These are phyloP conservation scores for Talaromyces thailandensis DNA, from an alignment of 495 filamentous ascomycete genomes.

Conservation along the genomic window DNA sequence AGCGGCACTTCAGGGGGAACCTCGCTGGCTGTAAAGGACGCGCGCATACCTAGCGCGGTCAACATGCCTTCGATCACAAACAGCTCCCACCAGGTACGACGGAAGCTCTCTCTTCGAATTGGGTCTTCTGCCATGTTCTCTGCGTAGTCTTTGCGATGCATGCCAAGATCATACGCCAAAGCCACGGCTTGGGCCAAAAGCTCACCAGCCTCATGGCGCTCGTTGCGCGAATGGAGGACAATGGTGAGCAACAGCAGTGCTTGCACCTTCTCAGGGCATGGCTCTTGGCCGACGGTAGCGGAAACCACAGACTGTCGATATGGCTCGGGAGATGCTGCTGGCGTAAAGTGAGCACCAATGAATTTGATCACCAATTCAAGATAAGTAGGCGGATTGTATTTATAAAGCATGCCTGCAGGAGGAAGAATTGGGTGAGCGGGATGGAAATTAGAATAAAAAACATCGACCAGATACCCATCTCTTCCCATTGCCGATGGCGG, in stretches of 20 bases:
- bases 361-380: slow-evolving; percentile 41
- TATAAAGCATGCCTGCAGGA: slow-evolving; percentile 23
- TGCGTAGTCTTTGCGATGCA: slow-evolving; percentile 54
- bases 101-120: slow-evolving; percentile 64
- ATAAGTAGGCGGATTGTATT: slow-evolving; percentile 21
- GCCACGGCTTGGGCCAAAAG: slow-evolving; percentile 60
- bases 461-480: slow-evolving; percentile 37
- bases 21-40: slow-evolving; percentile 22
- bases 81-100: slow-evolving; percentile 88
- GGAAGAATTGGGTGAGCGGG: slow-evolving; percentile 36
- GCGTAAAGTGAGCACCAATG: slow-evolving; percentile 34
- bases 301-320: slow-evolving; percentile 31
- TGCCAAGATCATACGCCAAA: slow-evolving; percentile 62
- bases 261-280: slow-evolving; percentile 49
- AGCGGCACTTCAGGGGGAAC: slow-evolving; percentile 30
- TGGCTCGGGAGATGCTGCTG: slow-evolving; percentile 27
- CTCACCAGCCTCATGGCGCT: slow-evolving; percentile 55
- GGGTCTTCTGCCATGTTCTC: slow-evolving; percentile 36
- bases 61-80: slow-evolving; percentile 63
- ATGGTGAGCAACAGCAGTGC: slow-evolving; percentile 68
- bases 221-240: slow-evolving; percentile 65
- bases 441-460: slow-evolving; percentile 39
- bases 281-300: slow-evolving; percentile 24
- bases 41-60: slow-evolving; percentile 36
- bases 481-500: slow-evolving; percentile 17